Evolutionary conservation across 306 rosid genomes (phyloP), one percentile per base, ranked within the genome.

Genomic region (Rosa persica): DNA sequence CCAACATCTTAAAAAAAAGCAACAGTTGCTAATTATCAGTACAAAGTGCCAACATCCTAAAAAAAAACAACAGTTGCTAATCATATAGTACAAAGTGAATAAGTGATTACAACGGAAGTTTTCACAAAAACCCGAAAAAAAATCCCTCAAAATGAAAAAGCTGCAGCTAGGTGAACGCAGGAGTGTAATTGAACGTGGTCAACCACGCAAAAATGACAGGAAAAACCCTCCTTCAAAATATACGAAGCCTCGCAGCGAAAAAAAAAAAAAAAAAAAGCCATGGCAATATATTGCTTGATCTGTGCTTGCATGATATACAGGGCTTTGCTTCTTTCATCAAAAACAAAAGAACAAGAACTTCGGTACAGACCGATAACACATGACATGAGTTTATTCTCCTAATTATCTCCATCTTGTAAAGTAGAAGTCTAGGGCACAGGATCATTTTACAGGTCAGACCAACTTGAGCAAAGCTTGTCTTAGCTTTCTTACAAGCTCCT

Each of bases 401-500:
- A 55, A 36, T 25, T 25, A 74, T 57, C 11, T 27, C 49, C 20
- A 58, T 47, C 47, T 42, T 67, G 4, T 17, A 25, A 49, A 9
- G 6, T 38, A 6, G 38, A 58, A 15, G 42, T 62, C 55, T 13
- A 49, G 20, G 25, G 12, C 72, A 75, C 42, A 39, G 11, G 43
- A 38, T 76, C 52, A 9, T 12, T 34, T 19, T 48, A 15, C 72
- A 36, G 8, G 57, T 76, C 72, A 81, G 67, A 68, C 36, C 30
- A 72, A 55, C 57, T 83, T 71, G 34, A 80, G 76, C 88, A 90
- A 58, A 74, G 86, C 83, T 69, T 82, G 79, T 66, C 91, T 81
- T 42, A 92, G 80, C 52, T 80, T 86, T 70, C 76, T 77, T 5
- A 85, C 77, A 2, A 92, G 81, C 70, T 94, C 95, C 82, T 79